Conservation (phyloP, 2,329 filamentous ascomycete genomes). For the Monosporascus sp. region DNA sequence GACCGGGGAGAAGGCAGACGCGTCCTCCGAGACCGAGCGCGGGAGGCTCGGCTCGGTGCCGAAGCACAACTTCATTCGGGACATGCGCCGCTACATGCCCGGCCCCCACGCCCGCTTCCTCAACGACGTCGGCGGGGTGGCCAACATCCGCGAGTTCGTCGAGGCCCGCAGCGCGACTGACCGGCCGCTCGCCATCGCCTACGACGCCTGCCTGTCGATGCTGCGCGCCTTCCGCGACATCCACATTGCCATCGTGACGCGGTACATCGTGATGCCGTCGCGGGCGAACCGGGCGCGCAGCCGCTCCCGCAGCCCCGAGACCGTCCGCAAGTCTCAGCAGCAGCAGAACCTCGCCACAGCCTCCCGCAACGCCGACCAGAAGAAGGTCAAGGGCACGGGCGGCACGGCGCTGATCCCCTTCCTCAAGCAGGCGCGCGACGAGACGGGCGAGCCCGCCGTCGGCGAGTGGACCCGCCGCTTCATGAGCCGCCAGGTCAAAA, state of each 20-base stretch:
- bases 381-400: slow-evolving; percentile 79
- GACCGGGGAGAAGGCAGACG: slow-evolving; percentile 64
- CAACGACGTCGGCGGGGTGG: slow-evolving; percentile 68
- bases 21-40: slow-evolving; percentile 39
- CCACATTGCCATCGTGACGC: slow-evolving; percentile 92
- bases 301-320: slow-evolving; percentile 53
- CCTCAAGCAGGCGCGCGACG: slow-evolving; percentile 91
- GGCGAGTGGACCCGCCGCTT: slow-evolving; percentile 55
- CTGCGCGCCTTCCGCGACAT: slow-evolving; percentile 73
- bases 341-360: slow-evolving; percentile 57
- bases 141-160: slow-evolving; percentile 86
- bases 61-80: slow-evolving; percentile 85
- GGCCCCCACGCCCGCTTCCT: slow-evolving; percentile 87
- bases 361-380: slow-evolving; percentile 41
- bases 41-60: slow-evolving; percentile 39
- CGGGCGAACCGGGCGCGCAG: slow-evolving; percentile 64
- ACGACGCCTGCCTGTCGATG: slow-evolving; percentile 80
- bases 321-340: slow-evolving; percentile 30
- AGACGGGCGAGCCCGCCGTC: slow-evolving; percentile 89
- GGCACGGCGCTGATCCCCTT: slow-evolving; percentile 94
- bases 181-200: slow-evolving; percentile 68
- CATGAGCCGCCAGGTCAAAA: slow-evolving; percentile 47
- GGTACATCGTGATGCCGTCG: slow-evolving; percentile 90
- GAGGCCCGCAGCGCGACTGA: slow-evolving; percentile 52
- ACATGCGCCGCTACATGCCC: slow-evolving; percentile 98